Evolutionary conservation across 352 stramenopile genomes (phyloP).

Genomic region (Plasmopara halstedii): DNA sequence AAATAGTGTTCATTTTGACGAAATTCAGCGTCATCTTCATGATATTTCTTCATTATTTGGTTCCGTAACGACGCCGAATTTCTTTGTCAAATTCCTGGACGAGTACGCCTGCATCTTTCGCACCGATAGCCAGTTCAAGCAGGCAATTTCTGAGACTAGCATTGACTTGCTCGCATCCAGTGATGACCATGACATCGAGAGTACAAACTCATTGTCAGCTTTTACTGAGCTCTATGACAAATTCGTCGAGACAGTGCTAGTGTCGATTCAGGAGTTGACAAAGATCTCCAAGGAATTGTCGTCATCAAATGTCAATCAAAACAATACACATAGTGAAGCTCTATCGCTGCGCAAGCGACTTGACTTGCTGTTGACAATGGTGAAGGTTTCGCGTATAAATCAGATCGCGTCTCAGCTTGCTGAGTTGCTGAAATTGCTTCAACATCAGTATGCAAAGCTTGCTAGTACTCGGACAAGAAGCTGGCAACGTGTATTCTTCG

Average conservation of each 20-base stretch:
- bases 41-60: conserved; percentile 24
- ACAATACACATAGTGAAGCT: conserved; percentile 18
- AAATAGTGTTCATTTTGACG: conserved; percentile 27
- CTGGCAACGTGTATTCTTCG: conserved; percentile 27
- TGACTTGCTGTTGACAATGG: conserved; percentile 27
- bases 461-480: conserved; percentile 16
- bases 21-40: conserved; percentile 23
- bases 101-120: conserved; percentile 20
- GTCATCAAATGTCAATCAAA: background rate
- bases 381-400: conserved; percentile 73
- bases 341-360: conserved; percentile 45
- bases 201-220: conserved; percentile 17
- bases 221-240: conserved; percentile 61
- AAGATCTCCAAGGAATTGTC: conserved; percentile 33
- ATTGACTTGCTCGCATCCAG: background rate
- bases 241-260: conserved; percentile 64
- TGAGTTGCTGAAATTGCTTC: conserved; percentile 35
- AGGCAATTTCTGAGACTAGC: conserved; percentile 12
- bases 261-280: conserved; percentile 75
- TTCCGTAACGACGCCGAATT: conserved; percentile 20
- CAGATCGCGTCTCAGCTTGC: conserved; percentile 56
- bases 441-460: conserved; percentile 40
- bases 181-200: conserved; percentile 12
- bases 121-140: conserved; percentile 33
- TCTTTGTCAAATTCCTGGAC: conserved; percentile 26